phyloP scores from a whole-genome alignment of 352 stramenopile genomes.

The Globisporangium carolinianum region DNA sequence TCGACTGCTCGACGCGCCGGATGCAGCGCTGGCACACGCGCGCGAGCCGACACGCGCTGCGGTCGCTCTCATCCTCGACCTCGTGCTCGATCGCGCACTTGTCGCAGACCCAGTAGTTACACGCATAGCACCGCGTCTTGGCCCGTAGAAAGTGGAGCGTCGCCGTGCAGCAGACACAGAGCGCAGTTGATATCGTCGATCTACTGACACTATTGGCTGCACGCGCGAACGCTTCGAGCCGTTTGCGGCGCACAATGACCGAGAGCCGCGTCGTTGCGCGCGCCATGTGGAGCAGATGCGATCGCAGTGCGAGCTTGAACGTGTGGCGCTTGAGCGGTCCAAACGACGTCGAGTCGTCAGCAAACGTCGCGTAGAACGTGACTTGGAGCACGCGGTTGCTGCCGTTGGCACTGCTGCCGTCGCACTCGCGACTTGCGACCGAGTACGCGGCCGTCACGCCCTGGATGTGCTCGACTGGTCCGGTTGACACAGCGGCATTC shows the following conservation, averaged over 20 bases:
- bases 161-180: conserved; percentile 35
- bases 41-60: conserved; percentile 8
- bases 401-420: no score
- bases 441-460: conserved; percentile 22
- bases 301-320: conserved; percentile 15
- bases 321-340: conserved; percentile 13
- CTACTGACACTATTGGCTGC: neutral
- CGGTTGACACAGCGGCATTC: neutral
- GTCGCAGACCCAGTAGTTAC: conserved; percentile 45
- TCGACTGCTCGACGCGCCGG: conserved; percentile 32
- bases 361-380: conserved; percentile 16
- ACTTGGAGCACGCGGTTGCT: conserved; percentile 5
- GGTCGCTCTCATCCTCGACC: conserved; percentile 26
- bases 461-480: conserved; percentile 18
- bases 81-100: conserved; percentile 38
- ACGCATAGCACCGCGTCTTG: conserved; percentile 34
- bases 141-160: conserved; percentile 25
- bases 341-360: conserved; percentile 11
- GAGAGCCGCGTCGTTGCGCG: conserved; percentile 23
- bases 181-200: conserved; percentile 14
- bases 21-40: conserved; percentile 41
- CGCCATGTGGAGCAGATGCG: conserved; percentile 18
- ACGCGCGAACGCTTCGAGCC: conserved; percentile 35
- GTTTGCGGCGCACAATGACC: conserved; percentile 29
- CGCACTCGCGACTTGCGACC: neutral